Evolutionary conservation across 2,329 filamentous ascomycete genomes (phyloP), one percentile per base, ranked within the genome.

Genomic region (Stemphylium beticola): DNA sequence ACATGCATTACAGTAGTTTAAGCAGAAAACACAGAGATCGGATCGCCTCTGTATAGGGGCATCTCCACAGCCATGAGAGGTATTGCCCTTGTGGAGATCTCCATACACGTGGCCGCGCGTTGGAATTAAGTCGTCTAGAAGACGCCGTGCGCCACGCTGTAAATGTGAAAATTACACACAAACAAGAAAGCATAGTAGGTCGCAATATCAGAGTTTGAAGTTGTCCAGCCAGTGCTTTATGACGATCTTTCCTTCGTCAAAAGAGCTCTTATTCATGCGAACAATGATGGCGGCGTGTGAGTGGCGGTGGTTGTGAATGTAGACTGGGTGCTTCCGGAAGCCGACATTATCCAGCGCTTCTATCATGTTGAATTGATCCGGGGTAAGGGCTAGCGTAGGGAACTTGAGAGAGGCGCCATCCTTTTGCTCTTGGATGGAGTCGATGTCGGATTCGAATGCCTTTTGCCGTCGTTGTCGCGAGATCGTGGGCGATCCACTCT

Each of bases 241-340:
- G 31, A 97, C 91, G 11, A 90, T 73, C 68, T 83, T 85, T 0
- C 93, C 93, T 75, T 98, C 93, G 2, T 83, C 80, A 65, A 92
- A 96, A 0, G 75, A 78, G 46, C 82, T 78, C 70, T 85, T 87
- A 34, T 89, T 74, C 58, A 81, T 85, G 33, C 93, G 84, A 32
- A 96, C 87, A 60, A 98, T 91, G 42, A 98, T 96, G 3, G 93
- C 93, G 0, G 93, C 93, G 74, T 98, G 93, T 55, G 85, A 91
- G 71, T 96, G 73, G n/a, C 82, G 78, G 49, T 86, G 83, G 5
- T 92, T 89, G 60, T 89, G 88, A 34, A 95, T 93, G 76, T 89
- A 87, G 3, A 93, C 83, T 0, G 82, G 82, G 61, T 82, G 85
- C 64, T 85, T 87, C 38, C 76, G 79, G 68, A 85, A 83, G 3